Conservation (phyloP, 257 asterid genomes). For the Verbena officinalis region DNA sequence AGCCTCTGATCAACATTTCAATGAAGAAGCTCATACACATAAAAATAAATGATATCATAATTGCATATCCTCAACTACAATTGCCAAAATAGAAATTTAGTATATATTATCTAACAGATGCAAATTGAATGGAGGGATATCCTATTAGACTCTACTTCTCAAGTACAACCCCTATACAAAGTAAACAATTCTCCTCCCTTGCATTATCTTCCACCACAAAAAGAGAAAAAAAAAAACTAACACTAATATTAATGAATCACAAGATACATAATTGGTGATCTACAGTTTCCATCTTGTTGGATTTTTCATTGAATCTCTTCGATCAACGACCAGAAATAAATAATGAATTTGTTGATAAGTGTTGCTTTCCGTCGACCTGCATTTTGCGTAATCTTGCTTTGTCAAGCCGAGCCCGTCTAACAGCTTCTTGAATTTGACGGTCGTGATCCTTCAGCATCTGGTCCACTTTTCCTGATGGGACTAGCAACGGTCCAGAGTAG, state of each 20-base stretch:
- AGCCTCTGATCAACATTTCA: too few relatives aligned
- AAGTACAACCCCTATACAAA: conserved; percentile 5
- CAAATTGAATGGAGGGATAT: background rate
- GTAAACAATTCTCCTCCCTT: conserved; percentile 3
- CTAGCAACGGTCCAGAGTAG: conserved; percentile 91
- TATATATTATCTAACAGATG: background rate
- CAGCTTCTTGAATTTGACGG: conserved; percentile 93
- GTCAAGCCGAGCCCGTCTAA: conserved; percentile 84
- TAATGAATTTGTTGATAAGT: conserved; percentile 59
- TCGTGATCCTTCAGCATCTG: conserved; percentile 89
- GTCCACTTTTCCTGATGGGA: conserved; percentile 85
- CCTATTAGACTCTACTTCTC: background rate
- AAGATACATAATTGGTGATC: background rate
- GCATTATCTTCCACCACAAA: background rate
- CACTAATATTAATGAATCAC: conserved; percentile 10
- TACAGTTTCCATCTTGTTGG: conserved; percentile 1
- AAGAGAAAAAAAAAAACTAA: background rate
- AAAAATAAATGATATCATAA: too few relatives aligned
- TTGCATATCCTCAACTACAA: background rate
- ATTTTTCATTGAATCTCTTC: too few relatives aligned
- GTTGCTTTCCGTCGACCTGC: conserved; percentile 61
- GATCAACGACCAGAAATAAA: conserved; percentile 60
- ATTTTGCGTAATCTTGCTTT: conserved; percentile 70
- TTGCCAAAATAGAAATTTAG: too few relatives aligned
- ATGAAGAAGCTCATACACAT: background rate